phyloP scores from a whole-genome alignment of 2,329 filamentous ascomycete species.

The Botrytis byssoidea region DNA sequence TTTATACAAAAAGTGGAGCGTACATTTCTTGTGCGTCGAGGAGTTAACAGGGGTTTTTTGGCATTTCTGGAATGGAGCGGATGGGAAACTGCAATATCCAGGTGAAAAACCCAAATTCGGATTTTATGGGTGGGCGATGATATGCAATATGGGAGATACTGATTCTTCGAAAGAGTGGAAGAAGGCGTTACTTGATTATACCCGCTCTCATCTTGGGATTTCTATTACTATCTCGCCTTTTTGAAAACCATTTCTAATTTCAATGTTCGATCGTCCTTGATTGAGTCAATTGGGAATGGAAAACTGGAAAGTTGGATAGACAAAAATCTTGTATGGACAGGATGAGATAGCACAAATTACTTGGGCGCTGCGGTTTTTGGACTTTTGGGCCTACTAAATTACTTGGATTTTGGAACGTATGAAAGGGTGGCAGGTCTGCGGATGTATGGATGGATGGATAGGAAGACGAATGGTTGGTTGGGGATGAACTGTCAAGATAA shows the following conservation, averaged over 20 bases:
- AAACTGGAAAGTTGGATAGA: not conserved
- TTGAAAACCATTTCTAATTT: not conserved
- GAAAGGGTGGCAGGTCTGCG: not conserved
- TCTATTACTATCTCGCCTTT: slow-evolving; percentile 1
- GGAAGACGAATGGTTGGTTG: not conserved
- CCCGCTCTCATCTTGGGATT: slow-evolving; percentile 13
- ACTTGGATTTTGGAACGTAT: not conserved
- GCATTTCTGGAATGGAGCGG: slow-evolving; percentile 13
- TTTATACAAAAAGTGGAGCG: slow-evolving; percentile 11
- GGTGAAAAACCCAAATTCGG: not conserved
- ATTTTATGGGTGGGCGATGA: slow-evolving; percentile 3
- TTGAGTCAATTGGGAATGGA: not conserved
- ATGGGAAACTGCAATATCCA: not conserved
- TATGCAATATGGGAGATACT: slow-evolving; percentile 11
- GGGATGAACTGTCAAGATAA: not conserved
- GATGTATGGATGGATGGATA: not conserved
- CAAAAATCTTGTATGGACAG: not conserved
- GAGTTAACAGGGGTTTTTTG: slow-evolving; percentile 3
- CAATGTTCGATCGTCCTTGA: not conserved
- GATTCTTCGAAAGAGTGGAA: slow-evolving; percentile 10
- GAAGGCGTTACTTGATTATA: slow-evolving; percentile 17
- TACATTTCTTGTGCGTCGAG: slow-evolving; percentile 12
- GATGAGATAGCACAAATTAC: slow-evolving; percentile 10
- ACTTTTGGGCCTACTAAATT: not conserved
- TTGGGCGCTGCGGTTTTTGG: slow-evolving; percentile 2